Evolutionary conservation across 2,329 filamentous ascomycete species (phyloP).

Genomic region (Elsinoe fawcettii): DNA sequence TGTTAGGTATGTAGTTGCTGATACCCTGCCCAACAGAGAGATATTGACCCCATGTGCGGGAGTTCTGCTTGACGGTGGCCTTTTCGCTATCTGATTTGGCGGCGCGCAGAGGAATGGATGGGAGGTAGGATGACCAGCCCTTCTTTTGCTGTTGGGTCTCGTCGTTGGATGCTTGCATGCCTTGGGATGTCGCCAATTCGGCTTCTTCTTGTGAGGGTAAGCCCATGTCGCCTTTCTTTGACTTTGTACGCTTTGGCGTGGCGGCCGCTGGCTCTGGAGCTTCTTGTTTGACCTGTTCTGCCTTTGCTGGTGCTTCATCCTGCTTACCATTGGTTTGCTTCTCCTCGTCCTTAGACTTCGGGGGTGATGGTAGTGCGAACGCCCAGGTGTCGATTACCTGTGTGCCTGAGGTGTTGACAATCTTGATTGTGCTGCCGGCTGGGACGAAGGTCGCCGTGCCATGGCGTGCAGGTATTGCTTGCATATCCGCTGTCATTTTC

Average conservation of each 20-base stretch:
- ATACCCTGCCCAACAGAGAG: slow-evolving; percentile 42
- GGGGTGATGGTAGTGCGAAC: slow-evolving; percentile 40
- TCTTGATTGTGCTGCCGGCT: slow-evolving; percentile 41
- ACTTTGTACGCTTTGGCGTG: slow-evolving; percentile 20
- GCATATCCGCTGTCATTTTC: slow-evolving; percentile 20
- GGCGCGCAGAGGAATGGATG: slow-evolving; percentile 15
- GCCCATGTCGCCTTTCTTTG: slow-evolving; percentile 24
- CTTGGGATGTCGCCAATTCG: slow-evolving; percentile 24
- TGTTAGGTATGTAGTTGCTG: slow-evolving; percentile 40
- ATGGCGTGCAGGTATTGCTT: slow-evolving; percentile 43
- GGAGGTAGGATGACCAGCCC: slow-evolving; percentile 19
- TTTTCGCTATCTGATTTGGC: slow-evolving; percentile 23
- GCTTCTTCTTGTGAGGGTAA: slow-evolving; percentile 31
- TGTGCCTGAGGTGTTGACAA: slow-evolving; percentile 44
- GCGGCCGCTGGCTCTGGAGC: slow-evolving; percentile 19
- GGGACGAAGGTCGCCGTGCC: slow-evolving; percentile 45
- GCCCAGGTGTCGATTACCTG: slow-evolving; percentile 46
- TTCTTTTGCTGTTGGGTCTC: slow-evolving; percentile 11
- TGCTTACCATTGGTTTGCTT: slow-evolving; percentile 25
- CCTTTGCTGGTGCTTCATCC: slow-evolving; percentile 20
- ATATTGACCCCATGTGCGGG: slow-evolving; percentile 40
- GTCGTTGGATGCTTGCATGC: slow-evolving; percentile 18
- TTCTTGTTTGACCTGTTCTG: slow-evolving; percentile 16
- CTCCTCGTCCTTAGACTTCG: slow-evolving; percentile 29
- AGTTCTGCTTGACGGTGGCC: slow-evolving; percentile 28